phyloP scores from a whole-genome alignment of 2,329 filamentous ascomycete genomes.

The Arthrobotrys sphaeroides region DNA sequence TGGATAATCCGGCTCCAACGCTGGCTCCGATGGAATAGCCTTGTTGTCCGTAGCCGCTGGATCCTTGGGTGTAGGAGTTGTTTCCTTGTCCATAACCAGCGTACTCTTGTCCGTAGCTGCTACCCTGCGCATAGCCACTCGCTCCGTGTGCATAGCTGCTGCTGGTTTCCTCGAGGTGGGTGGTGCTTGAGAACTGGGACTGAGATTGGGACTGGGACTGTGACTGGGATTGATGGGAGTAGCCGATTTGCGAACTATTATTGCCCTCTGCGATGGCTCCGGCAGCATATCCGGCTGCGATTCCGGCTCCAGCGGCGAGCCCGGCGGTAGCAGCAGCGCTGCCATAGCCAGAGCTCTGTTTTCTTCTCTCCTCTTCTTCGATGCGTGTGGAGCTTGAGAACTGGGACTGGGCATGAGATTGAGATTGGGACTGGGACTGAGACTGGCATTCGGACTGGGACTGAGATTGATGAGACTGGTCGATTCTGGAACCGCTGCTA shows the following conservation, averaged over 20 bases:
- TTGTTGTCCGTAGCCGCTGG: not conserved
- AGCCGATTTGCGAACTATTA: not conserved
- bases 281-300: not conserved
- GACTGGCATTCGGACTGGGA: no score
- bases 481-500: not conserved
- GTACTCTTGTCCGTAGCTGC: not conserved
- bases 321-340: not conserved
- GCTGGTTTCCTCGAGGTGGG: not conserved
- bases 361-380: not conserved
- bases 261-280: not conserved
- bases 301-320: not conserved
- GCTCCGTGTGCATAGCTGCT: conserved; percentile 3
- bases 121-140: conserved; percentile 6
- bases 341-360: not conserved
- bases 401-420: no score
- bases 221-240: conserved; percentile 7
- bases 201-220: not conserved
- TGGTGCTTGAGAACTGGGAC: no score
- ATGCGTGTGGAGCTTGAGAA: not conserved
- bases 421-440: not conserved
- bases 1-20: not conserved
- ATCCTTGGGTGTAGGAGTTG: not conserved
- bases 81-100: not conserved
- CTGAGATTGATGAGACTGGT: no score
- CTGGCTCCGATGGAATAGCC: not conserved